Percentiles rank a stretch among this genome's conserved stretches.
phyloP scores from a whole-genome alignment of 179 eudicot genomes.

The Silene coronaria region DNA sequence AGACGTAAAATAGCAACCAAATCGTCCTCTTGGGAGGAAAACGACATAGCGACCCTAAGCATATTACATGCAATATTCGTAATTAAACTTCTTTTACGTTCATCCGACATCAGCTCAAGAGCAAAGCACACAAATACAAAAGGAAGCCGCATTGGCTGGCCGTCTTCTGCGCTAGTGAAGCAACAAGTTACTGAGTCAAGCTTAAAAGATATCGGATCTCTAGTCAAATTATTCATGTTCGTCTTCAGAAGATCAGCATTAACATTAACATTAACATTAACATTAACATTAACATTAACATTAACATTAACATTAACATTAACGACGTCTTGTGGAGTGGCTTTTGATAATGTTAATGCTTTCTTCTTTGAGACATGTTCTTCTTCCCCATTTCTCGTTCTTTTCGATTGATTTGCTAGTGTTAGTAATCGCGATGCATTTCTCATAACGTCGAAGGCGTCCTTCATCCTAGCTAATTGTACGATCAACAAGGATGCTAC shows the following conservation, averaged over 20 bases:
- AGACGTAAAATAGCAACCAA: conserved; percentile 11
- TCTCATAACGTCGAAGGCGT: too few species aligned
- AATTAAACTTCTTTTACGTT: not conserved
- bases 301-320: not conserved
- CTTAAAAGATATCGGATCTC: not conserved
- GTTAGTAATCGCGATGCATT: too few species aligned
- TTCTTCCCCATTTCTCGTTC: too few species aligned
- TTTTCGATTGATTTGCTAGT: too few species aligned
- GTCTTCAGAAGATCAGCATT: not conserved
- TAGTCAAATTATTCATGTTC: not conserved
- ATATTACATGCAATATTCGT: conserved; percentile 7
- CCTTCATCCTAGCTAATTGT: too few species aligned
- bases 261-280: not conserved
- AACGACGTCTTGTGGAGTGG: not conserved
- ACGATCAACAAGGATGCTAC: too few species aligned
- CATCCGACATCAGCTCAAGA: conserved; percentile 7
- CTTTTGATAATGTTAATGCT: too few species aligned
- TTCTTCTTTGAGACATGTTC: too few species aligned
- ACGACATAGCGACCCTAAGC: conserved; percentile 10
- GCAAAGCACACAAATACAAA: conserved; percentile 10
- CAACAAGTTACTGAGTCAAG: not conserved
- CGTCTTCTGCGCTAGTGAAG: not conserved
- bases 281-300: not conserved
- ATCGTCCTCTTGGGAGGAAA: not conserved
- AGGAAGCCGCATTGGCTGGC: not conserved